Evolutionary conservation across 208 protist genomes (phyloP).

Genomic region (Crithidia fasciculata): DNA sequence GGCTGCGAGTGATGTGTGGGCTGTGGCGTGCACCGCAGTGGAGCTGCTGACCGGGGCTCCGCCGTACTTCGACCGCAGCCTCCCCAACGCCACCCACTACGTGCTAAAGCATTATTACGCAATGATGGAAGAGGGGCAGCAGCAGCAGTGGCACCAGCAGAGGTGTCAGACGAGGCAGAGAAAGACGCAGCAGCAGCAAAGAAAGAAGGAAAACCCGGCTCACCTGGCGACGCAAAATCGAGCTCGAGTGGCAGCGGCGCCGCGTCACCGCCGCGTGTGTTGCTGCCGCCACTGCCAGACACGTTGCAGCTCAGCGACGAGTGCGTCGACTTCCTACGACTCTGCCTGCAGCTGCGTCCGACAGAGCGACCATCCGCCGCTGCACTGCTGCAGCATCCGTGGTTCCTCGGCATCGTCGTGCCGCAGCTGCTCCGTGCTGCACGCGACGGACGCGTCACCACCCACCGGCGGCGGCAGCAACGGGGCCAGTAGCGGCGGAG

Average conservation of each 20-base stretch:
- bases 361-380: conserved; percentile 49
- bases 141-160: background rate
- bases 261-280: background rate
- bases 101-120: conserved; percentile 42
- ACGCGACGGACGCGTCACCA: conserved; percentile 12
- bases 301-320: conserved; percentile 29
- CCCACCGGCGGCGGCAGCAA: background rate
- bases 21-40: conserved; percentile 75
- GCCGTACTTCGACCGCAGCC: conserved; percentile 71
- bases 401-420: conserved; percentile 55
- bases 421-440: conserved; percentile 31
- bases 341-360: conserved; percentile 65
- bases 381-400: conserved; percentile 50
- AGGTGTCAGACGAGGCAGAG: background rate
- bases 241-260: background rate
- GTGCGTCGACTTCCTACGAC: conserved; percentile 51
- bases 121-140: conserved; percentile 4
- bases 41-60: conserved; percentile 80
- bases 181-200: background rate
- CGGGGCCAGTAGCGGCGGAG: background rate
- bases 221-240: background rate
- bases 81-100: conserved; percentile 71
- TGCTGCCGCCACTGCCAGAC: conserved; percentile 47
- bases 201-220: background rate
- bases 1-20: conserved; percentile 76